These are phyloP conservation scores for Brassica balearica DNA, from an alignment of 441 rosid genomes.

Conservation along the genomic window DNA sequence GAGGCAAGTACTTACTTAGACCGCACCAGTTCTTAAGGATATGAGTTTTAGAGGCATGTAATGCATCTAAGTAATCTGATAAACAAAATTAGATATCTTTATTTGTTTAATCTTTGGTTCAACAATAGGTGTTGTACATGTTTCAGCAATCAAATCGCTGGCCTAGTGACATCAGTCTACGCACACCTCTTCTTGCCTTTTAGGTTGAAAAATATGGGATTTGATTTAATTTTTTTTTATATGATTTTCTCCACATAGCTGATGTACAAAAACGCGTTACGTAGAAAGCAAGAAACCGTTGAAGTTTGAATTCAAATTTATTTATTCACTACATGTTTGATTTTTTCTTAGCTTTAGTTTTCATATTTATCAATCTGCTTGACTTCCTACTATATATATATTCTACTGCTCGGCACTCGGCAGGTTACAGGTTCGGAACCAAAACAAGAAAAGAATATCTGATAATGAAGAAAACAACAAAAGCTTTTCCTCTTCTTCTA, in stretches of 20 bases:
- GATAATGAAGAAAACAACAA: slow-evolving; percentile 9
- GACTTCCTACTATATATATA: slow-evolving; percentile 5
- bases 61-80: background rate
- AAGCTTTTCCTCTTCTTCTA: slow-evolving; percentile 21
- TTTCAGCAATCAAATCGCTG: background rate
- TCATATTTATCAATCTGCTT: background rate
- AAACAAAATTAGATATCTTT: background rate
- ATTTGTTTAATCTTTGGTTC: background rate
- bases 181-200: background rate
- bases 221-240: background rate
- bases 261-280: background rate
- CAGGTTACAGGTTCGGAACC: background rate
- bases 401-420: background rate
- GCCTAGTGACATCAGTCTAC: background rate
- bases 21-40: background rate
- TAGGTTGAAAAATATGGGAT: background rate
- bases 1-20: too few species aligned
- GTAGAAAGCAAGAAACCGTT: background rate
- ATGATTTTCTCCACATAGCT: background rate
- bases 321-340: slow-evolving; percentile 1
- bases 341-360: background rate
- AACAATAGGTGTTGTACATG: background rate
- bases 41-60: too few species aligned
- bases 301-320: background rate
- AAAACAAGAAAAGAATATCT: background rate